Evolutionary conservation across 345 rosid species (phyloP), one percentile per base, ranked within the genome.

Genomic region (Ceriops zippeliana): DNA sequence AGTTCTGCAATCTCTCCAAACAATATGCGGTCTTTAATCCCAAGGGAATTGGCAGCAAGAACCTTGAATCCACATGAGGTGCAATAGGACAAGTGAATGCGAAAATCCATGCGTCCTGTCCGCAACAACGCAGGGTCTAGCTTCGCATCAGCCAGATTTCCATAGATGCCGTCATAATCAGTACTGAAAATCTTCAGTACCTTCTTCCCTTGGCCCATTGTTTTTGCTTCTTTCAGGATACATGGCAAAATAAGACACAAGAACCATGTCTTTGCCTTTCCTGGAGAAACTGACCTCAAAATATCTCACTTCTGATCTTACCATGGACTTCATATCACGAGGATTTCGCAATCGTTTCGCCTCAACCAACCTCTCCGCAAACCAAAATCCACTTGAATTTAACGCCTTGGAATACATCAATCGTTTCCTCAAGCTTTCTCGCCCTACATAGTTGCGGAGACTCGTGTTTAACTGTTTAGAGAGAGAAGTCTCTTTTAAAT

Each of bases 61-160:
- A 63, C 30, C 53, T 15, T 75, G 62, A 87, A 87, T 17, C 78
- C 78, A 27, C n/a, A 51, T 0, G 80, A 74, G 9, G 77, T 81
- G 62, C 86, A 80, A 19, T 83, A 80, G 0, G 87, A 78, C 87
- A 87, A 74, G 77, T 83, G 79, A 22, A 86, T 37, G 42, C 84
- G 91, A 27, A 84, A 28, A 32, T 86, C 90, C 90, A 84, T 86
- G 21, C 88, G 68, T 5, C 88, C 88, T 0, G 88, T 82, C 3
- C 88, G 67, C 34, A 83, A 37, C 70, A 86, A 60, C 1, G 86
- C 84, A 0, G 69, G 73, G 71, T 82, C 86, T 2, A 85, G 73
- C 78, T 73, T 78, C 5, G 80, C 26, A 24, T 24, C 26, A 24
- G 26, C 26, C 26, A 24, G 26, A 24, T 24, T 24, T 24, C 26